Conservation (phyloP, 2,329 filamentous ascomycete species). For the Penicillium sp. region DNA sequence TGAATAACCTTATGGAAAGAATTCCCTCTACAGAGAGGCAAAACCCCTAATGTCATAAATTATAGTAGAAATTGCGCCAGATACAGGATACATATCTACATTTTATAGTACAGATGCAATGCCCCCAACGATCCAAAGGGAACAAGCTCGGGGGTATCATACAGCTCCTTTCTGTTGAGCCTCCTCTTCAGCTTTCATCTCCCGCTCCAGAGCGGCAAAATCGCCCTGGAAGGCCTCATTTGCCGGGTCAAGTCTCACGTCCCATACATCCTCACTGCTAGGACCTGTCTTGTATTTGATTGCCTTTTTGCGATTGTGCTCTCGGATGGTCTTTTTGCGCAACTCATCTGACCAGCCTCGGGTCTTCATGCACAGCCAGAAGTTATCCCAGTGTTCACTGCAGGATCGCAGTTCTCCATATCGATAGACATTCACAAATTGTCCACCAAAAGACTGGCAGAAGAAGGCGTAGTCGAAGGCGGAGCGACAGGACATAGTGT, state of each 20-base stretch:
- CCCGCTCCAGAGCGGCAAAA: conserved; percentile 43
- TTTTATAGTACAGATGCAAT: background rate
- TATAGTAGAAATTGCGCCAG: conserved; percentile 9
- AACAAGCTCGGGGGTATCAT: conserved; percentile 6
- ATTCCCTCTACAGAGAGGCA: background rate
- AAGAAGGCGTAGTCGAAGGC: conserved; percentile 93
- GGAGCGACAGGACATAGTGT: conserved; percentile 81
- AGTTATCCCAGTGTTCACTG: conserved; percentile 84
- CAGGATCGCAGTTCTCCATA: conserved; percentile 76
- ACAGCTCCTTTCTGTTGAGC: conserved; percentile 30
- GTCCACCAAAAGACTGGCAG: conserved; percentile 87
- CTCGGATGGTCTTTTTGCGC: conserved; percentile 61
- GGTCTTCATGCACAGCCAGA: conserved; percentile 96
- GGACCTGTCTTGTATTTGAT: conserved; percentile 66
- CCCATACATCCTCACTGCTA: conserved; percentile 91
- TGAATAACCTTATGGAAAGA: background rate
- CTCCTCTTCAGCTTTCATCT: conserved; percentile 46
- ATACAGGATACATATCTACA: conserved; percentile 12
- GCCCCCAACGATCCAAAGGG: background rate
- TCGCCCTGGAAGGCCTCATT: conserved; percentile 49
- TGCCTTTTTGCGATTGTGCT: conserved; percentile 67
- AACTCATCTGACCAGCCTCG: conserved; percentile 61
- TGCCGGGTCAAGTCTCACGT: conserved; percentile 65
- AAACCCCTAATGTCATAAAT: background rate
- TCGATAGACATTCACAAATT: conserved; percentile 90